Percentiles rank a stretch among this genome's conserved stretches.
phyloP scores from a whole-genome alignment of 2,329 filamentous ascomycete genomes.

The Beauveria caledonica region DNA sequence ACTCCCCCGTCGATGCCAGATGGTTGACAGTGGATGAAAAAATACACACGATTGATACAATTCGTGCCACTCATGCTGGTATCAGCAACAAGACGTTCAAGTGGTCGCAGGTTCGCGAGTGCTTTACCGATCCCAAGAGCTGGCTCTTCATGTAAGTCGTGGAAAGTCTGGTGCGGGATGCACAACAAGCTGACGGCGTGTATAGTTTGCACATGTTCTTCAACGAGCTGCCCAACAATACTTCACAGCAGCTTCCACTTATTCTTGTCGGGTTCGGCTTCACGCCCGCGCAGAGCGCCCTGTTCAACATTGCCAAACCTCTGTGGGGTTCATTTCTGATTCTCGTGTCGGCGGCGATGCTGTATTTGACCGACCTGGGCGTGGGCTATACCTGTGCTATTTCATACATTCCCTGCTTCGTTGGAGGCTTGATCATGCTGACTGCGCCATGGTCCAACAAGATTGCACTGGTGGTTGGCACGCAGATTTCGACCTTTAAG shows the following conservation, averaged over 20 bases:
- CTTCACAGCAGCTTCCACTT: constrained; percentile 19
- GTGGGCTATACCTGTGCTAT: constrained; percentile 20
- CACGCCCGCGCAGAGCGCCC: constrained; percentile 18
- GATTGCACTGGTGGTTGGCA: constrained; percentile 21
- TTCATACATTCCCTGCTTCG: constrained; percentile 19
- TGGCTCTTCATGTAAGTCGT: constrained; percentile 16
- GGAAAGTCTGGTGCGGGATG: no score
- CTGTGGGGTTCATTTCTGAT: constrained; percentile 17
- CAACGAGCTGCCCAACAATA: constrained; percentile 21
- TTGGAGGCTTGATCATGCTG: constrained; percentile 18
- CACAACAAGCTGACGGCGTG: background rate
- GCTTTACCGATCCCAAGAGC: constrained; percentile 17
- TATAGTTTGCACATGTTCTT: constrained; percentile 20
- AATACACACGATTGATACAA: constrained; percentile 16
- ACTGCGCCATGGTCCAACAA: constrained; percentile 20
- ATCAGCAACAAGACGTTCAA: constrained; percentile 19
- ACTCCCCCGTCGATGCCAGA: constrained; percentile 16
- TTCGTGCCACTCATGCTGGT: constrained; percentile 17
- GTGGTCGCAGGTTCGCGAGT: constrained; percentile 18
- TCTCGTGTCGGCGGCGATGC: constrained; percentile 16
- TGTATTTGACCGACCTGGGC: constrained; percentile 16
- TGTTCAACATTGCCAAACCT: constrained; percentile 20
- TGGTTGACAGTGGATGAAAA: constrained; percentile 17
- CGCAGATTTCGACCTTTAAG: constrained; percentile 23
- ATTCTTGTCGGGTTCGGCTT: constrained; percentile 20